Evolutionary conservation across 1,139 yeast species (phyloP), one percentile per base, ranked within the genome.

Genomic region (Debaryomyces fabryi): DNA sequence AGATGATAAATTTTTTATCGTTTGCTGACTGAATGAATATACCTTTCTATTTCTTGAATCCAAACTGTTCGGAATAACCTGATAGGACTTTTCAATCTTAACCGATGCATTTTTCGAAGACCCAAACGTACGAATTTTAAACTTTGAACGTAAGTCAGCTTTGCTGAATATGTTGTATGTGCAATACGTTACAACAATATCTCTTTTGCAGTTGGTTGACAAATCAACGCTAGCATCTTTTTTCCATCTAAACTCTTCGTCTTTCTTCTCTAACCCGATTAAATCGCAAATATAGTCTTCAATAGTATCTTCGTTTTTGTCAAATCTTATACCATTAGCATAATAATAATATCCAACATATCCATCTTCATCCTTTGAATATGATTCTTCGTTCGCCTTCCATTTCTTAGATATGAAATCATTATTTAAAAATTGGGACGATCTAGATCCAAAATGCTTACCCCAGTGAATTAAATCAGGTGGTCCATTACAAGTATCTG

Each of bases 81-180:
- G 73, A 51, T 58, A 71, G 2, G 70, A 55, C 39, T 56, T 63
- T 48, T 71, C 76, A 21, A 72, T 62, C 45, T 56, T 57, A 6
- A 69, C 54, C 3, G 62, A 57, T 2, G 54, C 52, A 42, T 53
- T 57, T 42, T 59, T 63, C 23, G 57, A 54, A 8, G 60, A 46
- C 3, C 65, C 62, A 13, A 53, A 55, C 4, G 65, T 60, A 12
- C 63, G 60, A 6, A 74, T 56, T 18, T 72, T 64, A 49, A 59
- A 68, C 39, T 69, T 64, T 10, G 68, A 77, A 59, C 69, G 72
- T 47, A 81, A 64, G 56, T 81, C 86, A 18, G 78, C 72, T 51
- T 68, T 74, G 42, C 67, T 62, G 57, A 81, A 80, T 30, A 78
- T 62, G 54, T 81, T 81, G 58, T 76, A 81, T 6, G 73, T 55